Evolutionary conservation across 192 early-diverging fungal species (phyloP).

Genomic region (Coemansia javaensis): DNA sequence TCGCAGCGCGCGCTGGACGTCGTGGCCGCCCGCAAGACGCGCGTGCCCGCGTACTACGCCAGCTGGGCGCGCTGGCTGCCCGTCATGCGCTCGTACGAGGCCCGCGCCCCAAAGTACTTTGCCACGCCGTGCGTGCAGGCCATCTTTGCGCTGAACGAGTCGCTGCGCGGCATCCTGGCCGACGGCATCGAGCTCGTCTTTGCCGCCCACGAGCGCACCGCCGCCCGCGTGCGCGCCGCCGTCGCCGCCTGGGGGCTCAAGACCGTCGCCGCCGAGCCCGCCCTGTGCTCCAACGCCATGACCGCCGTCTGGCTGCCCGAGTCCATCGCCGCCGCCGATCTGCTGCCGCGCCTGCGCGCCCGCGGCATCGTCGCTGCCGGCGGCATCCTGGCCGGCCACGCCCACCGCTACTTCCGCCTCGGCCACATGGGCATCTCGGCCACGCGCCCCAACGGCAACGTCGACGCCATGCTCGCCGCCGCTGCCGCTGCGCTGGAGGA

Average conservation of each 20-base stretch:
- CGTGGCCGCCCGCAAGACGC: slow-evolving; percentile 59
- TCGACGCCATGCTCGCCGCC: slow-evolving; percentile 63
- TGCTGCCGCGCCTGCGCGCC: slow-evolving; percentile 72
- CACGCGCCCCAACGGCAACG: slow-evolving; percentile 60
- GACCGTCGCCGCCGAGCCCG: slow-evolving; percentile 58
- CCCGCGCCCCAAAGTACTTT: slow-evolving; percentile 88
- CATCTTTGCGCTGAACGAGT: slow-evolving; percentile 80
- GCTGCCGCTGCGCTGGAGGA: slow-evolving; percentile 57
- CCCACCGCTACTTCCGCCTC: slow-evolving; percentile 90
- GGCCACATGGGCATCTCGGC: slow-evolving; percentile 85
- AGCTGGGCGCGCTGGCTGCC: slow-evolving; percentile 95
- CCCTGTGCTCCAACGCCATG: slow-evolving; percentile 70
- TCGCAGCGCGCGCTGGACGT: slow-evolving; percentile 54
- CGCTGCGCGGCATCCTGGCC: slow-evolving; percentile 71
- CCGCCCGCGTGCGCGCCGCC: slow-evolving; percentile 68
- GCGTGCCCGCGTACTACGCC: slow-evolving; percentile 84
- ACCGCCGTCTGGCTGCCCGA: slow-evolving; percentile 86
- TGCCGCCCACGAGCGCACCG: slow-evolving; percentile 69
- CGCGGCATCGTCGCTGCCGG: slow-evolving; percentile 87
- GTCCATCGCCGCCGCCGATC: slow-evolving; percentile 65
- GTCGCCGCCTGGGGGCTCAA: slow-evolving; percentile 67
- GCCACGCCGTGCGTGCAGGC: slow-evolving; percentile 95
- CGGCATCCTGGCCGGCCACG: slow-evolving; percentile 78
- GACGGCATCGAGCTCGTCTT: slow-evolving; percentile 70
- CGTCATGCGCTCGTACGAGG: slow-evolving; percentile 95